Conservation (phyloP, 768 basidiomycete species). For the Podaxis mareebaensis region DNA sequence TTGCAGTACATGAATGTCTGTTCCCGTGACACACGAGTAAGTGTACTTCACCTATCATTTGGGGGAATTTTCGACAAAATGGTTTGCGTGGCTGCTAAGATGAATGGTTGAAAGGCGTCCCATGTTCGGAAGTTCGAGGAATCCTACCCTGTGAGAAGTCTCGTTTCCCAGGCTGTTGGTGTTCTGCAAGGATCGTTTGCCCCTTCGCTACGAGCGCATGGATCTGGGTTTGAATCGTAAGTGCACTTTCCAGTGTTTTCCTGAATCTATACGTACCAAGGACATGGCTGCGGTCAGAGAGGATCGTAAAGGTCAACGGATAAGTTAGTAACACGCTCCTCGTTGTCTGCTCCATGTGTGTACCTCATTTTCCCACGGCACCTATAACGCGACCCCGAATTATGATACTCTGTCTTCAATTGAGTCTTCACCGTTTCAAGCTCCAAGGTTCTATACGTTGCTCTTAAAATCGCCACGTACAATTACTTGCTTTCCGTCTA, state of each 20-base stretch:
- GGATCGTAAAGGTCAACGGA: neutral
- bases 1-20: constrained; percentile 21
- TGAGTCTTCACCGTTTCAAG: no score
- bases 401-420: no score
- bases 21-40: neutral
- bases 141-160: constrained; percentile 86
- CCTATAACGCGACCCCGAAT: neutral
- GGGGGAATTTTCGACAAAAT: constrained; percentile 96
- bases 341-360: neutral
- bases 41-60: constrained; percentile 54
- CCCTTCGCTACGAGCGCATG: constrained; percentile 84
- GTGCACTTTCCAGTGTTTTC: neutral
- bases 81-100: constrained; percentile 67
- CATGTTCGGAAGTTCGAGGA: neutral
- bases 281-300: constrained; percentile 26
- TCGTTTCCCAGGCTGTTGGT: constrained; percentile 67
- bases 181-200: constrained; percentile 81
- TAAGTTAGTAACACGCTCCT: neutral
- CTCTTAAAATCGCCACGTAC: no score
- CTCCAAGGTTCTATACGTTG: no score
- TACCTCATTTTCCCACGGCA: constrained; percentile 16
- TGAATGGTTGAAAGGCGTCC: neutral
- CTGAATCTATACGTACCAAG: constrained; percentile 23
- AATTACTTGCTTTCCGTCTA: no score
- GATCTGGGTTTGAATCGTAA: constrained; percentile 45